Evolutionary conservation across 1,139 yeast species (phyloP).

Genomic region (Geotrichum aggregatum): DNA sequence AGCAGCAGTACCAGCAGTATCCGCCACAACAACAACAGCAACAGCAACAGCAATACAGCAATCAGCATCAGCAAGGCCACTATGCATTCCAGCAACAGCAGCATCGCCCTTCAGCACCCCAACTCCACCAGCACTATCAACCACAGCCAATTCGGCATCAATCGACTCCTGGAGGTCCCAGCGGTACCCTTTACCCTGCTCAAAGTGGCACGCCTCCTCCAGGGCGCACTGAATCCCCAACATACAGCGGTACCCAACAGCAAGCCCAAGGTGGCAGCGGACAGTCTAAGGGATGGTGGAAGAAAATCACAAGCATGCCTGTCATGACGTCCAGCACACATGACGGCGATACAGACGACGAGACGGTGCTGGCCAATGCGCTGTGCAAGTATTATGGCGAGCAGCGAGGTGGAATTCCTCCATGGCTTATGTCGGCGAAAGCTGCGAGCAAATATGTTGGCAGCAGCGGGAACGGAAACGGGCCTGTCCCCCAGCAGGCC

Average conservation of each 20-base stretch:
- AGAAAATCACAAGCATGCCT: conserved; percentile 4
- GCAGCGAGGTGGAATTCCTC: conserved; percentile 28
- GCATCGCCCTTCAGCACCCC: too few species aligned
- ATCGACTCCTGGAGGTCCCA: too few species aligned
- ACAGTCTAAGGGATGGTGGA: conserved; percentile 7
- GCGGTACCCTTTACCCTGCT: too few species aligned
- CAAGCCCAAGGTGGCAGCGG: neutral
- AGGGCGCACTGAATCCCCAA: neutral
- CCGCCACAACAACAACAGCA: neutral
- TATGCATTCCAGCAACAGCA: neutral
- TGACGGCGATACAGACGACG: conserved; percentile 37
- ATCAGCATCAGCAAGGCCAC: neutral
- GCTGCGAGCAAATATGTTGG: conserved; percentile 15
- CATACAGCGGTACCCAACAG: neutral
- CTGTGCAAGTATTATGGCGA: conserved; percentile 33
- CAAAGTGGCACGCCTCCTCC: neutral
- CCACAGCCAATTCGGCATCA: neutral
- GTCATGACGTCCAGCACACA: conserved; percentile 28
- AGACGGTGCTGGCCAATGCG: conserved; percentile 39
- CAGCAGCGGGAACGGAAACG: neutral
- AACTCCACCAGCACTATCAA: neutral
- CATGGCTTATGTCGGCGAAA: conserved; percentile 27
- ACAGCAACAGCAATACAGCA: conserved; percentile 6
- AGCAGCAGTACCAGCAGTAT: conserved; percentile 7
- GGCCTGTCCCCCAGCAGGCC: conserved; percentile 1